Percentiles rank a stretch among this genome's conserved stretches.
Evolutionary conservation across 2,329 filamentous ascomycete genomes (phyloP).

Genomic region (Raffaelea ambrosiae): DNA sequence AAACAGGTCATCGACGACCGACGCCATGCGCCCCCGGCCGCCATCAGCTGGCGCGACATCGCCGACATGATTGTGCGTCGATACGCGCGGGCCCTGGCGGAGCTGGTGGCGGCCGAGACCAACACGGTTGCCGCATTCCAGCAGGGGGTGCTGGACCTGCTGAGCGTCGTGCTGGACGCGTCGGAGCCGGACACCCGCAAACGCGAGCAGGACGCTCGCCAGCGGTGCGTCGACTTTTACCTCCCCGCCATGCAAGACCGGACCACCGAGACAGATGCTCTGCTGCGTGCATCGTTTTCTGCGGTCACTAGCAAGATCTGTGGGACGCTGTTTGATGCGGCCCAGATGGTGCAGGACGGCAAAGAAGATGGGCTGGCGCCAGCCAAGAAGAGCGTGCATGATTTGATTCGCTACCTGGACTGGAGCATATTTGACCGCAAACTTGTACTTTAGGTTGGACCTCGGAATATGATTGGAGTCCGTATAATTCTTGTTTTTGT

Average conservation of each 20-base stretch:
- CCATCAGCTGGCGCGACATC: slow-evolving; percentile 8
- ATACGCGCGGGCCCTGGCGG: slow-evolving; percentile 3
- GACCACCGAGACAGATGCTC: background rate
- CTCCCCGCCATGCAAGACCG: slow-evolving; percentile 3
- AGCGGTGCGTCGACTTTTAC: slow-evolving; percentile 6
- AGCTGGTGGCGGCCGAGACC: slow-evolving; percentile 1
- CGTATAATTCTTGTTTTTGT: too few relatives aligned
- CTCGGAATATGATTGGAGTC: too few relatives aligned
- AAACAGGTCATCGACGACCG: slow-evolving; percentile 1
- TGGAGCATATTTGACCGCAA: background rate
- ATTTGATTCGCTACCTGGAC: background rate
- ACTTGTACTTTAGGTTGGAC: background rate
- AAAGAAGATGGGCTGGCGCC: background rate
- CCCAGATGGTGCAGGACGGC: background rate
- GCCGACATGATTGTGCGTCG: slow-evolving; percentile 7
- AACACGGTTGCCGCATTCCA: background rate
- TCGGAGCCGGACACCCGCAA: background rate
- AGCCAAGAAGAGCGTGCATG: background rate
- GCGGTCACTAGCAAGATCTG: slow-evolving; percentile 6
- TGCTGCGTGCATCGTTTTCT: slow-evolving; percentile 1
- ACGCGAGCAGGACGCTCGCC: background rate
- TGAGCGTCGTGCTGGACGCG: slow-evolving; percentile 1
- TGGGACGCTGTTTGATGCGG: slow-evolving; percentile 3
- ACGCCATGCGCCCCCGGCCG: background rate
- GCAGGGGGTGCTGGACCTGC: background rate